Conservation (phyloP, 352 stramenopile species). For the Phytophthora citricola region DNA sequence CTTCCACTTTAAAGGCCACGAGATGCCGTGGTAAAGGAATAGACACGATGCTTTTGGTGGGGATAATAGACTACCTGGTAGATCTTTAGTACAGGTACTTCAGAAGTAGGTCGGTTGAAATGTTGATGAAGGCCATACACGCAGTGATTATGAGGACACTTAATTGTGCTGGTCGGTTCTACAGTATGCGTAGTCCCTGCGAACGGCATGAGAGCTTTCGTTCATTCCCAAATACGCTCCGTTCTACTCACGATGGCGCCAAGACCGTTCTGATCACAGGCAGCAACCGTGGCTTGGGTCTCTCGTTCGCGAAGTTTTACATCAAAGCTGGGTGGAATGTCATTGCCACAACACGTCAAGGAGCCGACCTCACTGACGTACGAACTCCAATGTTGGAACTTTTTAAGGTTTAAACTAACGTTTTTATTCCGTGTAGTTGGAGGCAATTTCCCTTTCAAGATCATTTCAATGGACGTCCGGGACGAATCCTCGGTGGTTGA, state of each 20-base stretch:
- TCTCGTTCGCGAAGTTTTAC: conserved; percentile 40
- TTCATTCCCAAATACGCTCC: background rate
- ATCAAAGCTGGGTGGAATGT: conserved; percentile 37
- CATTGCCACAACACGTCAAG: conserved; percentile 19
- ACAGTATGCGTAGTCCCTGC: too few relatives aligned
- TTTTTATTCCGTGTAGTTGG: too few relatives aligned
- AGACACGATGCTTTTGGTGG: too few relatives aligned
- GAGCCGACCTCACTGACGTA: conserved; percentile 31
- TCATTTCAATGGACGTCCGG: too few relatives aligned
- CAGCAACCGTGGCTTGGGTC: conserved; percentile 40
- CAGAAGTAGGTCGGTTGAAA: too few relatives aligned
- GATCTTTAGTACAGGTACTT: too few relatives aligned
- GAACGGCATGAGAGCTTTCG: background rate
- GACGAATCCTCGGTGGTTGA: too few relatives aligned
- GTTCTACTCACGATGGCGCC: too few relatives aligned
- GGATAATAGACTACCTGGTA: too few relatives aligned
- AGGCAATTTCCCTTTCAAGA: too few relatives aligned
- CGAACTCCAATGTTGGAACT: conserved; percentile 38
- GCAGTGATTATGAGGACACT: conserved; percentile 1
- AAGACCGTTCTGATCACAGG: conserved; percentile 52
- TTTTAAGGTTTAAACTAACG: too few relatives aligned
- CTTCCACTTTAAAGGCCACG: conserved; percentile 46
- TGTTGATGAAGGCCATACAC: background rate
- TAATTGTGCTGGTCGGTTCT: too few relatives aligned
- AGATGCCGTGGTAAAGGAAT: conserved; percentile 21